Conservation (phyloP, 495 filamentous ascomycete species). For the Tirmania nivea region DNA sequence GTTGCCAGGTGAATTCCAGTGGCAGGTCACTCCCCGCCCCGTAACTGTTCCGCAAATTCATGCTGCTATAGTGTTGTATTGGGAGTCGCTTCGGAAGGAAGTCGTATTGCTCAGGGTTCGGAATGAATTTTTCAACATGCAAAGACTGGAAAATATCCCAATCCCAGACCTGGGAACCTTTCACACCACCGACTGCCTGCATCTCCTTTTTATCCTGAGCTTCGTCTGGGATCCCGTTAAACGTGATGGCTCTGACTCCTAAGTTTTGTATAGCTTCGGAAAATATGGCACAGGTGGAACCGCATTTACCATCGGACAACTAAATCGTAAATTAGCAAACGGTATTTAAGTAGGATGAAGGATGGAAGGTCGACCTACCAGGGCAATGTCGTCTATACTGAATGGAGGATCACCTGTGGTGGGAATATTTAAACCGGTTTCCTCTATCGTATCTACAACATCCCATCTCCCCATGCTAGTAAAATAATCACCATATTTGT, state of each 20-base stretch:
- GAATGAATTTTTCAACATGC: not conserved
- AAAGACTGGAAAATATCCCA: slow-evolving; percentile 4
- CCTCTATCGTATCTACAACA: not conserved
- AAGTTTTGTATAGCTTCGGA: slow-evolving; percentile 8
- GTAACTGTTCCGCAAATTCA: slow-evolving; percentile 14
- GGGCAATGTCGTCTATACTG: slow-evolving; percentile 5
- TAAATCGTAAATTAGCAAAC: not conserved
- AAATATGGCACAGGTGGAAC: slow-evolving; percentile 14
- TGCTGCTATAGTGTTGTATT: not conserved
- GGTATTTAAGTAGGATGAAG: not conserved
- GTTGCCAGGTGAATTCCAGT: slow-evolving; percentile 12
- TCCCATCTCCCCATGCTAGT: slow-evolving; percentile 8
- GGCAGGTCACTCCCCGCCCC: slow-evolving; percentile 4
- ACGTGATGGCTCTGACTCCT: slow-evolving; percentile 7
- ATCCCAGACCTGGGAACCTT: slow-evolving; percentile 9
- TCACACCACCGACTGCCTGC: slow-evolving; percentile 14
- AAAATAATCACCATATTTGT: slow-evolving; percentile 8
- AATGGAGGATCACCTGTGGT: slow-evolving; percentile 4
- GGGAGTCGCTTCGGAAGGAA: not conserved
- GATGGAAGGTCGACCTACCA: slow-evolving; percentile 1
- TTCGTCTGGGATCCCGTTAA: slow-evolving; percentile 7
- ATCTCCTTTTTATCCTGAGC: slow-evolving; percentile 4
- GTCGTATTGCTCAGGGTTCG: not conserved
- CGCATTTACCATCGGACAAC: slow-evolving; percentile 6
- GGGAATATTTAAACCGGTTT: not conserved